Base-by-base conservation (phyloP, 495 filamentous ascomycete genomes). In the Penicillium paxilli region DNA sequence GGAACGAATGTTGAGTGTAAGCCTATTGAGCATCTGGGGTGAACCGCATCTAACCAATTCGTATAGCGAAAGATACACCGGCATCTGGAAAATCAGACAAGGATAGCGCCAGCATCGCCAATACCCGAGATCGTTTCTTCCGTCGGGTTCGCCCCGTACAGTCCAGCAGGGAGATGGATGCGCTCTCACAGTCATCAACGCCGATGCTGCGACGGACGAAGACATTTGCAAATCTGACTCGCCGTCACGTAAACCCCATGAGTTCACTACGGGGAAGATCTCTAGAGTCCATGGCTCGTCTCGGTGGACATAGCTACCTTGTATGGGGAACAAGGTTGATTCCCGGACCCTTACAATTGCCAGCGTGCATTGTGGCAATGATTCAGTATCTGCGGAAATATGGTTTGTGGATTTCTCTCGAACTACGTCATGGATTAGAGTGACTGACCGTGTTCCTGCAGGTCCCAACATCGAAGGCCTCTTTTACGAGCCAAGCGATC, bases 301-400 rank as follows among this genome's bases (percentile, higher is more conserved):
- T 94, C 35, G 89, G 89, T 42, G 89, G 90, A 17, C 82, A 85
- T 64, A 86, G 84, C 62, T 72, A 82, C 33, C 69, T 94, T 30
- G 80, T 80, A 26, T 74, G 92, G n/a, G 87, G 87, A 0, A 59
- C 69, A 0, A 83, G 87, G 41, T 84, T 90, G 60, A 77, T 86
- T 14, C 82, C 89, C 7, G 74, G 77, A 4, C 79, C 81, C 20
- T 72, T 91, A 47, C 71, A 81, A 16, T 71, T 94, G 10, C 90
- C 90, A 6, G 87, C 87, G 5, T 91, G 88, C 59, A 82, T 93
- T 49, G 87, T 88, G 30, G 88, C 87, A 11, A 85, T 84, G 7
- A 81, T 83, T 32, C 79, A 81, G 44, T 87, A 84, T 67, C 71
- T 94, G 28, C 72, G 83, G 9, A 79, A 80, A 59, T 76, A 88